Evolutionary conservation across 345 rosid genomes (phyloP), one percentile per base, ranked within the genome.

Genomic region (Hibiscus tridactylites): DNA sequence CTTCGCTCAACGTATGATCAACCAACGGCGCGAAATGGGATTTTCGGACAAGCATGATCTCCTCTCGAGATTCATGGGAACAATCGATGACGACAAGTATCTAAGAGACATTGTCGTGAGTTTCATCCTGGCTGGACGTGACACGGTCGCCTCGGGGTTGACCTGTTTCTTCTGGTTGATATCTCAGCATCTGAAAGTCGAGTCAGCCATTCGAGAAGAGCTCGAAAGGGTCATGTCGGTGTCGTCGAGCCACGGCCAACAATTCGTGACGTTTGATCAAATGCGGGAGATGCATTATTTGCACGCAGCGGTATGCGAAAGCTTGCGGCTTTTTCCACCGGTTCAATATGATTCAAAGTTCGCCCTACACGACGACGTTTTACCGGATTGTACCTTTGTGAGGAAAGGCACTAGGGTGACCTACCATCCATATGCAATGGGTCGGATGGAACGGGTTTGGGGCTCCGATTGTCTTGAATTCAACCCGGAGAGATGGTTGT

Each of bases 341-440:
- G 88, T 91, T 28, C 97, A 89, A 65, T 88, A 85, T 28, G 95
- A 89, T 39, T 89, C 95, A 4, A 89, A 91, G 75, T 89, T 89
- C 37, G 80, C 90, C 0, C 68, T 71, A 53, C 81, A 82, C 53
- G 88, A 89, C 8, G 97, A 91, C 74, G 57, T 86, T 26, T 60
- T 91, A 35, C 76, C 93, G 1, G 97, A 91, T 26, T 88, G 84
- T 24, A 85, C 91, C 0, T 57, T 71, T n/a, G 79, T 88, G 9
- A 74, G 53, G 26, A 77, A 68, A 33, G 89, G 89, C 53, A 77
- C 77, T 0, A 65, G 88, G 82, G 88, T 85, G 10, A 85, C 87
- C 0, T 85, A 81, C 77, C 92, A 84, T 61, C 89, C 81, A 0
- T 88, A 88, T 54, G 89, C 89, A 35, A 85, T 88, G 88, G 92